These are phyloP conservation scores for Lepraria neglecta DNA, from an alignment of 495 filamentous ascomycete species.

Conservation along the genomic window DNA sequence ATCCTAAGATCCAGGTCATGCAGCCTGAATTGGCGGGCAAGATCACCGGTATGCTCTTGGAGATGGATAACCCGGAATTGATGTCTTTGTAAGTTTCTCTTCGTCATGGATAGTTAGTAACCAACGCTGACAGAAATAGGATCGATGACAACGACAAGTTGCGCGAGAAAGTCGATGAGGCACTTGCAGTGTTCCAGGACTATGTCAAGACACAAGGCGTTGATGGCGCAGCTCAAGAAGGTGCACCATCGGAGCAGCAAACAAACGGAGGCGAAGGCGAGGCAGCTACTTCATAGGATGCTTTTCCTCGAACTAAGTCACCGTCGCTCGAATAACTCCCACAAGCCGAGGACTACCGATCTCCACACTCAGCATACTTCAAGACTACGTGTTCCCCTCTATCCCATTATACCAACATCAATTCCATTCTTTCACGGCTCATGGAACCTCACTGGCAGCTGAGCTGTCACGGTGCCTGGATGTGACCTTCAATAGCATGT, in stretches of 20 bases:
- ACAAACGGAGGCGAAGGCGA: slow-evolving; percentile 34
- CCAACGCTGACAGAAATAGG: slow-evolving; percentile 42
- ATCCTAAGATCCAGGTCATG: slow-evolving; percentile 91
- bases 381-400: neutral
- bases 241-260: slow-evolving; percentile 30
- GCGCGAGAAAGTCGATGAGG: slow-evolving; percentile 91
- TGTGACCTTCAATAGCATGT: slow-evolving; percentile 2
- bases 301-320: neutral
- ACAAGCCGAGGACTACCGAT: neutral
- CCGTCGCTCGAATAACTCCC: neutral
- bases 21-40: slow-evolving; percentile 95
- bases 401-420: neutral
- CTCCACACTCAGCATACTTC: neutral
- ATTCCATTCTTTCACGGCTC: slow-evolving; percentile 2
- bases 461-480: slow-evolving; percentile 12
- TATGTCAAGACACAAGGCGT: slow-evolving; percentile 77
- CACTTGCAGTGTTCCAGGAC: slow-evolving; percentile 93
- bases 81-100: slow-evolving; percentile 80
- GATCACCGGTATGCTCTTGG: slow-evolving; percentile 98
- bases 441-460: slow-evolving; percentile 14
- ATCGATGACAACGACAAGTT: slow-evolving; percentile 86
- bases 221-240: slow-evolving; percentile 39
- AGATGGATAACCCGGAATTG: slow-evolving; percentile 96
- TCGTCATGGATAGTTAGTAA: neutral
- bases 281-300: slow-evolving; percentile 52